Evolutionary conservation across 495 filamentous ascomycete species (phyloP).

Genomic region (Lentithecium fluviatile): DNA sequence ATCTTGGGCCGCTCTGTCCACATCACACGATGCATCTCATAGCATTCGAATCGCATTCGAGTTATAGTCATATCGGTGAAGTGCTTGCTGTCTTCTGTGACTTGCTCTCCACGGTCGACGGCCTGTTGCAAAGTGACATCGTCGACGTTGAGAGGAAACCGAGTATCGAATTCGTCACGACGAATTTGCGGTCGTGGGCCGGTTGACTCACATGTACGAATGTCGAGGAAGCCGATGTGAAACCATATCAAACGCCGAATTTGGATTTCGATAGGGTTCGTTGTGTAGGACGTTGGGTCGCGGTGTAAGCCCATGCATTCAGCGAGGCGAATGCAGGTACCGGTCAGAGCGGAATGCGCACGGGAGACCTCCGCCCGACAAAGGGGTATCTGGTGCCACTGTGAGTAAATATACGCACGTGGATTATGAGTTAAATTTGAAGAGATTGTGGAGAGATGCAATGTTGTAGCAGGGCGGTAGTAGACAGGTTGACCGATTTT

Average conservation of each 20-base stretch:
- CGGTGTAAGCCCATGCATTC: constrained; percentile 76
- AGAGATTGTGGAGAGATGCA: too few relatives aligned
- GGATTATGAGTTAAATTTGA: too few relatives aligned
- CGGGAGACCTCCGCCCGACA: constrained; percentile 68
- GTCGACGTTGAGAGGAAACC: constrained; percentile 64
- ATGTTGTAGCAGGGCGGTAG: not conserved
- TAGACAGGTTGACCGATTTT: not conserved
- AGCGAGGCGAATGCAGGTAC: constrained; percentile 67
- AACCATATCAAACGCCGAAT: constrained; percentile 77
- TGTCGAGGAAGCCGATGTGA: constrained; percentile 71
- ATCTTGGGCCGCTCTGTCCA: constrained; percentile 62
- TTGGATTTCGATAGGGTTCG: constrained; percentile 66
- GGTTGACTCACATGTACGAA: constrained; percentile 72
- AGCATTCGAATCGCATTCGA: constrained; percentile 67
- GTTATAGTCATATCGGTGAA: constrained; percentile 69
- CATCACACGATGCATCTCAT: constrained; percentile 67
- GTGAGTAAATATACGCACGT: not conserved
- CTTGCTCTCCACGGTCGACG: constrained; percentile 25
- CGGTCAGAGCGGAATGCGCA: constrained; percentile 67
- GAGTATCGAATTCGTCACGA: constrained; percentile 68
- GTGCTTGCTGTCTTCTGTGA: constrained; percentile 47
- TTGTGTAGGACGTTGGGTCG: constrained; percentile 60
- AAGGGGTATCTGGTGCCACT: constrained; percentile 57
- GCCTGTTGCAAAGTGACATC: constrained; percentile 55
- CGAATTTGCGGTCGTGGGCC: constrained; percentile 67